Evolutionary conservation across 345 rosid species (phyloP), one percentile per base, ranked within the genome.

Genomic region (Excoecaria agallocha): DNA sequence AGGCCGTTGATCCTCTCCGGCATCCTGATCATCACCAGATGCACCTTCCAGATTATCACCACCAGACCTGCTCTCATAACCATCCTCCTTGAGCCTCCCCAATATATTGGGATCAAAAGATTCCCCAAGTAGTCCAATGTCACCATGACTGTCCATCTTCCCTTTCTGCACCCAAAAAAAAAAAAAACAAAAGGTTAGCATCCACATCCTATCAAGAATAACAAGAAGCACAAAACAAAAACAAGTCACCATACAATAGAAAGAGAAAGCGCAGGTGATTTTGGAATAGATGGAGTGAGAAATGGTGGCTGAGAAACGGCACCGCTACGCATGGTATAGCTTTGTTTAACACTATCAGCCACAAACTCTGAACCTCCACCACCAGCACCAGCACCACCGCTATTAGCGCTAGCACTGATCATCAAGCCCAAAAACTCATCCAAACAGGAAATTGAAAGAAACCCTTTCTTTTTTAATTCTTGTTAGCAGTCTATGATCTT

Each of bases 1-100:
- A 5, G 85, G 85, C 2, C 70, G 81, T 49, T 66, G 84, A 41
- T 88, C 83, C 5, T 48, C 88, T 3, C 61, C 82, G 39, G 77
- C 74, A 5, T 83, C 87, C 25, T 77, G 83, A 66, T 90, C 91
- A 71, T 84, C 89, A n/a, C 89, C 90, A 9, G 89, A 87, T 66
- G 74, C 81, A 63, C 82, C 89, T 54, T 88, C 92, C 39, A 88
- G 48, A 73, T 86, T 85, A 69, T 87, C 88, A 73, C 89, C 85
- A 35, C 86, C 79, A 12, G 93, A 85, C 81, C 80, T 84, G 83
- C 88, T 92, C 74, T 83, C 93, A 52, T 80, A 79, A 41, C 74
- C 88, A 69, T 84, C 89, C 5, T 87, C 90, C 80, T 51, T 81
- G 48, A 70, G 58, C 81, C 79, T 80, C 55, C 79, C 85, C n/a